Percentiles rank a stretch among this genome's conserved stretches.
Conservation (phyloP, 1,284 basidiomycete species). For the Microbotryomycetes sp. region DNA sequence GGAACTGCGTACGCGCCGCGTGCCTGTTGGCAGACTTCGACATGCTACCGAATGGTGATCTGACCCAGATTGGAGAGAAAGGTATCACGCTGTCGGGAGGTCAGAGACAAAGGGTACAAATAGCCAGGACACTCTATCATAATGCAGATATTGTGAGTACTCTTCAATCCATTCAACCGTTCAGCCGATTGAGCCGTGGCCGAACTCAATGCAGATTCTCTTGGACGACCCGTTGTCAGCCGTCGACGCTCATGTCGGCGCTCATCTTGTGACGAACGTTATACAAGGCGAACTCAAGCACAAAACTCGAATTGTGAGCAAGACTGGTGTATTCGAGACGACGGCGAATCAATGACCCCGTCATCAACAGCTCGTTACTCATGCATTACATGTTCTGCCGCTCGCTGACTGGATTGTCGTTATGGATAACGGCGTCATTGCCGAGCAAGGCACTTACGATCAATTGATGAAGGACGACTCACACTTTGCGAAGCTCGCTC, state of each 20-base stretch:
- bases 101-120: constrained; percentile 56
- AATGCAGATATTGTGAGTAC: constrained; percentile 55
- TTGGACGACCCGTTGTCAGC: constrained; percentile 70
- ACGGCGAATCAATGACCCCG: constrained; percentile 32
- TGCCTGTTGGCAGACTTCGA: constrained; percentile 58
- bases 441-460: constrained; percentile 47
- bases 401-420: constrained; percentile 46
- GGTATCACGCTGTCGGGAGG: constrained; percentile 50
- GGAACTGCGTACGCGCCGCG: constrained; percentile 36
- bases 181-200: too few species aligned
- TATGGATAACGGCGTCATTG: constrained; percentile 62
- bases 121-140: constrained; percentile 65
- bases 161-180: too few species aligned
- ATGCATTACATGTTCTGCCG: constrained; percentile 42
- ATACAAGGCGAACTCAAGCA: constrained; percentile 58
- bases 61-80: constrained; percentile 60
- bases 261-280: constrained; percentile 77
- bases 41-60: constrained; percentile 63
- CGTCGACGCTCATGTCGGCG: constrained; percentile 79
- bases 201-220: constrained; percentile 39
- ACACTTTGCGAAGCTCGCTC: constrained; percentile 64
- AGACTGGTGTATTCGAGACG: constrained; percentile 34
- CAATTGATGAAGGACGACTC: constrained; percentile 48
- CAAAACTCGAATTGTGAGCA: constrained; percentile 61
- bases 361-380: constrained; percentile 42